A percentile compares a stretch with the other conserved stretches of the same genome.
phyloP scores from a whole-genome alignment of 129 eudicot species.

The Solidago caesia region DNA sequence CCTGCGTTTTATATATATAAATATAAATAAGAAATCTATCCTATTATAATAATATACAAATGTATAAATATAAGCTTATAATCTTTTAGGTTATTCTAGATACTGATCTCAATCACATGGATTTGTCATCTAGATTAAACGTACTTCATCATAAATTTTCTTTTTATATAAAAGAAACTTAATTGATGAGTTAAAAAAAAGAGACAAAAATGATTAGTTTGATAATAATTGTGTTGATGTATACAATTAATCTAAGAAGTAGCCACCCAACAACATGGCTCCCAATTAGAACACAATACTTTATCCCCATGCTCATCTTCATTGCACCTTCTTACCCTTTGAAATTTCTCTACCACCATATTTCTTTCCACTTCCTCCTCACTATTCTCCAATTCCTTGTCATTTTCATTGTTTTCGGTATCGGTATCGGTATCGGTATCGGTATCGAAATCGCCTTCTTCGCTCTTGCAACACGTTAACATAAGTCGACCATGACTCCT shows the following conservation, averaged over 20 bases:
- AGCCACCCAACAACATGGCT: conserved; percentile 66
- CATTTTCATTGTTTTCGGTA: conserved; percentile 11
- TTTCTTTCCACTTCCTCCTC: conserved; percentile 17
- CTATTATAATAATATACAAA: too few species aligned
- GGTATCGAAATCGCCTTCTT: not conserved
- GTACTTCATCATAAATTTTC: too few species aligned
- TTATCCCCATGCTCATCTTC: conserved; percentile 53
- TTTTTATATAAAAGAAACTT: too few species aligned
- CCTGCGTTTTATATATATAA: too few species aligned
- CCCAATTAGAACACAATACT: conserved; percentile 47
- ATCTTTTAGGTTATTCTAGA: not conserved
- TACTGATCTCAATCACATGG: not conserved
- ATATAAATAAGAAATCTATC: too few species aligned
- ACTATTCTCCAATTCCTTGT: conserved; percentile 9
- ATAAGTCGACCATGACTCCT: conserved; percentile 69
- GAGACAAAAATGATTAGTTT: conserved; percentile 10
- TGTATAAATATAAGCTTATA: not conserved
- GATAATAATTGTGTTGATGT: conserved; percentile 9
- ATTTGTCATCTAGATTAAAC: not conserved
- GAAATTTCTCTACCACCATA: conserved; percentile 44
- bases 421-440: conserved; percentile 15
- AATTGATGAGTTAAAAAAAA: not conserved
- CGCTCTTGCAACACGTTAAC: conserved; percentile 38
- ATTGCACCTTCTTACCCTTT: conserved; percentile 68
- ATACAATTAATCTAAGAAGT: conserved; percentile 32